Base-by-base conservation (phyloP, 2,329 filamentous ascomycete species). In the Monosporascus sp. region DNA sequence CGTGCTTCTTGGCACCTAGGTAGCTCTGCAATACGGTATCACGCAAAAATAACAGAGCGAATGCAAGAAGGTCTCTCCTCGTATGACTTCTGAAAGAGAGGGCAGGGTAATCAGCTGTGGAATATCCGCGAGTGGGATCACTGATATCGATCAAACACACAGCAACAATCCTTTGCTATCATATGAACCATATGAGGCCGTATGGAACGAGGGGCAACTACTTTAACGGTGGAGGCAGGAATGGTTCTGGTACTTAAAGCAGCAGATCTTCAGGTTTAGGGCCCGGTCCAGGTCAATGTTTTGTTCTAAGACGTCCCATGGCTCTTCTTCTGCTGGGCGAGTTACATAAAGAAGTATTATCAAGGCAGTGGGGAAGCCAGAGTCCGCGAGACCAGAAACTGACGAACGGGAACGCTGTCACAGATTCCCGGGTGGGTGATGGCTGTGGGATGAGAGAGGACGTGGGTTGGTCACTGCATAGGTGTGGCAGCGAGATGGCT, bases 401-500 rank as follows among this genome's bases (percentile, higher is more conserved):
- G 63, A 64, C 61, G 63, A 64, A 63, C 61, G 58, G 58, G 52
- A 63, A 50, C 53, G 53, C 52, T 52, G 41, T 56, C 48, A 55
- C 58, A 52, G 55, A 54, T 57, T 60, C 51, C 54, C 58, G 56
- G 51, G 53, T 53, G 52, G 57, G 55, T 60, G 57, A 54, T 59
- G 61, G 60, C 16, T 46, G 43, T 46, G 40, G 40, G 40, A 46
- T 64, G 59, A 62, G 62, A 50, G 56, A 63, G 53, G 59, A 53
- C 58, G 56, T 61, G 56, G 61, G 61, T 59, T 56, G 55, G 57
- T 58, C 55, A 54, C 51, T 61, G 52, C 56, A 61, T 51, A 46
- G 52, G 57, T 59, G 61, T 56, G 57, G 56, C 54, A 64, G 64
- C 63, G 62, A 63, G 44, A 63, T 63, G 64, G 64, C 64, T 61